Evolutionary conservation across 1,284 basidiomycete species (phyloP).

Genomic region (Moesziomyces sp.): DNA sequence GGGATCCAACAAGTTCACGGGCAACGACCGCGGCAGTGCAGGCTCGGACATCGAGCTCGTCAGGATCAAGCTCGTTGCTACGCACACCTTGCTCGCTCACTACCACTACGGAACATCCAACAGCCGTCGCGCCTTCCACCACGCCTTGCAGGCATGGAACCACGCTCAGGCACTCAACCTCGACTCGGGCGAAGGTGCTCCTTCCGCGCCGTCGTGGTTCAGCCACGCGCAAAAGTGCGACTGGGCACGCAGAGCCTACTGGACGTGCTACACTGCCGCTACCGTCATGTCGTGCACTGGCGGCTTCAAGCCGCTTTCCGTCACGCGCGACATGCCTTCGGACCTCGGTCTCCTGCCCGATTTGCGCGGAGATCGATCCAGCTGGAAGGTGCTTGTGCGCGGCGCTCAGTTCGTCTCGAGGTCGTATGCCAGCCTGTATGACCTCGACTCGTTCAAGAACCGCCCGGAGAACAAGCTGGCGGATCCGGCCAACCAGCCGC

Average conservation of each 20-base stretch:
- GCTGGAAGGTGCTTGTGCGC: slow-evolving; percentile 56
- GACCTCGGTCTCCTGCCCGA: slow-evolving; percentile 52
- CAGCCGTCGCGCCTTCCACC: slow-evolving; percentile 47
- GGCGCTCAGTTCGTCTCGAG: slow-evolving; percentile 57
- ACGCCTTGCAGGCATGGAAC: slow-evolving; percentile 57
- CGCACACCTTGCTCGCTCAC: slow-evolving; percentile 54
- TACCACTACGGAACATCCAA: slow-evolving; percentile 57
- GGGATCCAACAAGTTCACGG: slow-evolving; percentile 21
- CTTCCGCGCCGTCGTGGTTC: slow-evolving; percentile 43
- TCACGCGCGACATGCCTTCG: slow-evolving; percentile 45
- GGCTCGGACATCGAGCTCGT: slow-evolving; percentile 49
- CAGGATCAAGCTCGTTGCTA: slow-evolving; percentile 57
- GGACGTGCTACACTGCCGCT: slow-evolving; percentile 53
- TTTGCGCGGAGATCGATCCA: slow-evolving; percentile 41
- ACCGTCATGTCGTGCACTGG: slow-evolving; percentile 58
- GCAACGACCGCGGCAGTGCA: slow-evolving; percentile 22
- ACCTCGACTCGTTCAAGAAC: slow-evolving; percentile 50
- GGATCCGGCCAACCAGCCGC: slow-evolving; percentile 22
- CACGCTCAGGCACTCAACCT: slow-evolving; percentile 49
- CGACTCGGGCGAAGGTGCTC: slow-evolving; percentile 21
- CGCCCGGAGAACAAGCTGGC: slow-evolving; percentile 35
- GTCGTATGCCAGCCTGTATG: slow-evolving; percentile 52
- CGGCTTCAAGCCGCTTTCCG: slow-evolving; percentile 53
- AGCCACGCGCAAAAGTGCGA: slow-evolving; percentile 54
- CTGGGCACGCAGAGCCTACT: slow-evolving; percentile 58